Conservation (phyloP, 1,139 yeast species). For the Saccharomyces hybrid region DNA sequence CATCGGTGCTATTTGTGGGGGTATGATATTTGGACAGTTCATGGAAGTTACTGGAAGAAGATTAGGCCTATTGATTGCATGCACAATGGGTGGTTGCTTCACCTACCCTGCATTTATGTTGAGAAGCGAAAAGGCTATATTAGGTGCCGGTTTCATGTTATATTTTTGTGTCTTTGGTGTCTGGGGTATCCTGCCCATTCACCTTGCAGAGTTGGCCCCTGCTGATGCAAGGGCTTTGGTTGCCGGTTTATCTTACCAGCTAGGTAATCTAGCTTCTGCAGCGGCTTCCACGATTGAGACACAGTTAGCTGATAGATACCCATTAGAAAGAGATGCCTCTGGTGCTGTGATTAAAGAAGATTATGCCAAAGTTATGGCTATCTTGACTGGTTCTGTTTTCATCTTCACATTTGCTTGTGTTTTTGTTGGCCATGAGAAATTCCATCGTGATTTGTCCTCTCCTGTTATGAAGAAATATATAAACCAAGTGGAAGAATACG, state of each 20-base stretch:
- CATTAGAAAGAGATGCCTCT: conserved; percentile 25
- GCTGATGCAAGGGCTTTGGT: conserved; percentile 56
- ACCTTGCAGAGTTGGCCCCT: conserved; percentile 64
- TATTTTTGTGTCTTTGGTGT: conserved; percentile 81
- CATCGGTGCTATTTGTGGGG: conserved; percentile 61
- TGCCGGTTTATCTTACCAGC: conserved; percentile 63
- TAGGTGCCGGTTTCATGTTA: conserved; percentile 67
- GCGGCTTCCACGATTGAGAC: conserved; percentile 80
- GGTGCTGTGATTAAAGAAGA: conserved; percentile 28
- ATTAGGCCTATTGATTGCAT: conserved; percentile 45
- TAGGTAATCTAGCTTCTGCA: conserved; percentile 79
- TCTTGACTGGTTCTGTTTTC: conserved; percentile 51
- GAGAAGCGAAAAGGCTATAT: conserved; percentile 44
- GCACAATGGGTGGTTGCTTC: conserved; percentile 62
- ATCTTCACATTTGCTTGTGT: conserved; percentile 40
- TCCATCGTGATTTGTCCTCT: conserved; percentile 31
- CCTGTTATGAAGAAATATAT: conserved; percentile 26
- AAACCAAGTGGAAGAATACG: conserved; percentile 17
- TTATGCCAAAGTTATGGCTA: conserved; percentile 49
- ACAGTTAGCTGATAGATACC: conserved; percentile 56
- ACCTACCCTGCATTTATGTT: conserved; percentile 65
- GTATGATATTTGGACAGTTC: conserved; percentile 52
- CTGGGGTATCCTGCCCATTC: conserved; percentile 80
- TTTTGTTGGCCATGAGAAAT: conserved; percentile 48
- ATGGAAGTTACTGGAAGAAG: conserved; percentile 58